Conservation (phyloP, 371 early-diverging fungal genomes). For the Mortierella sp. region DNA sequence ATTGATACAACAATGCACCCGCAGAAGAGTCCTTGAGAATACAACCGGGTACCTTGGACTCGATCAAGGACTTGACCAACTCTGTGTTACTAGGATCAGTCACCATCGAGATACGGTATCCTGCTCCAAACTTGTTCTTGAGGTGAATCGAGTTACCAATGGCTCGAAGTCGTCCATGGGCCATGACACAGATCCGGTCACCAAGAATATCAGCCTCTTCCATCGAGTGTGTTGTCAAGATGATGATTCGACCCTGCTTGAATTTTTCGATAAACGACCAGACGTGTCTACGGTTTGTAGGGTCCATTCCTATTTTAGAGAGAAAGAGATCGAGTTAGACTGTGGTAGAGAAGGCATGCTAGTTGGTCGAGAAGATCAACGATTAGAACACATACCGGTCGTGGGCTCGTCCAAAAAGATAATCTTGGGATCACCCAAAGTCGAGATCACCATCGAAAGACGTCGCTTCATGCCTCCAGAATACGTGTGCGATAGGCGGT, state of each 20-base stretch:
- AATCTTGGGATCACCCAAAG: conserved; percentile 79
- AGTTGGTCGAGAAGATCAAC: not conserved
- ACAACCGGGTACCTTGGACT: conserved; percentile 59
- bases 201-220: conserved; percentile 78
- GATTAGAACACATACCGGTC: conserved; percentile 53
- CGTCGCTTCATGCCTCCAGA: conserved; percentile 84
- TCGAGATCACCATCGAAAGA: conserved; percentile 76
- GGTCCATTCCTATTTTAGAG: conserved; percentile 69
- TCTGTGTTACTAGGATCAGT: conserved; percentile 48
- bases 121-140: conserved; percentile 75
- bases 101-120: conserved; percentile 63
- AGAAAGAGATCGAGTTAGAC: too few relatives aligned
- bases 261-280: conserved; percentile 80
- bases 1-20: conserved; percentile 69
- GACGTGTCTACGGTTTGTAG: conserved; percentile 76
- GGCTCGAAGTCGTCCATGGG: conserved; percentile 71
- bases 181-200: conserved; percentile 78
- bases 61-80: conserved; percentile 51
- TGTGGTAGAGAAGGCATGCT: not conserved
- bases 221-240: conserved; percentile 79
- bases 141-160: conserved; percentile 71
- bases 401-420: conserved; percentile 85
- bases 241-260: conserved; percentile 71
- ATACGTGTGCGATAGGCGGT: conserved; percentile 59
- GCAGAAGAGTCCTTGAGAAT: conserved; percentile 73